These are phyloP conservation scores for Bigelowiella natans DNA, from an alignment of 78 protist genomes.

Conservation along the genomic window DNA sequence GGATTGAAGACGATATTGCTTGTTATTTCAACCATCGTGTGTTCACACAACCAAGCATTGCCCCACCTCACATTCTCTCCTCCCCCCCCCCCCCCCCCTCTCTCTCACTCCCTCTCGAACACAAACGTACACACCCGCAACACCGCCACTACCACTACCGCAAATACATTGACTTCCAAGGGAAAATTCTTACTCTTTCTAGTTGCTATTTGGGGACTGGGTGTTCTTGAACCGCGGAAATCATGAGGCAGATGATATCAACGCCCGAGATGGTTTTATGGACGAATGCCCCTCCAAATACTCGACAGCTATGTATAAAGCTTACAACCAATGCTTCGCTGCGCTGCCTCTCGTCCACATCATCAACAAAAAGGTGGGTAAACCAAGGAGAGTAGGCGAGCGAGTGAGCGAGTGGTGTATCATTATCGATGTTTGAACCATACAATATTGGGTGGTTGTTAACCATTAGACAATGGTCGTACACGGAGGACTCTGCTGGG, in stretches of 20 bases:
- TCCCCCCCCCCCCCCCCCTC: too few relatives aligned
- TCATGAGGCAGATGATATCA: slow-evolving; percentile 10
- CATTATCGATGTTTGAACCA: too few relatives aligned
- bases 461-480: not conserved
- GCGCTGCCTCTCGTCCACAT: not conserved
- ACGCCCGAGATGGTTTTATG: slow-evolving; percentile 3
- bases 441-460: too few relatives aligned
- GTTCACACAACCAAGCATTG: too few relatives aligned
- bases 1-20: not conserved
- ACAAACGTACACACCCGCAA: too few relatives aligned
- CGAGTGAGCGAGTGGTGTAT: too few relatives aligned
- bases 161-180: too few relatives aligned
- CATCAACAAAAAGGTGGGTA: not conserved
- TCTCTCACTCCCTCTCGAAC: too few relatives aligned
- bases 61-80: too few relatives aligned
- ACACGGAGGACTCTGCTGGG: not conserved
- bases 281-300: not conserved
- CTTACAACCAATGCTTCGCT: not conserved
- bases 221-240: slow-evolving; percentile 27
- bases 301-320: not conserved
- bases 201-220: not conserved
- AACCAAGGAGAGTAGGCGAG: too few relatives aligned
- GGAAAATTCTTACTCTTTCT: not conserved
- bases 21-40: not conserved
- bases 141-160: too few relatives aligned